Percentiles rank a stretch among this genome's conserved stretches.
Conservation (phyloP, 768 basidiomycete genomes). For the Lactarius quietus region DNA sequence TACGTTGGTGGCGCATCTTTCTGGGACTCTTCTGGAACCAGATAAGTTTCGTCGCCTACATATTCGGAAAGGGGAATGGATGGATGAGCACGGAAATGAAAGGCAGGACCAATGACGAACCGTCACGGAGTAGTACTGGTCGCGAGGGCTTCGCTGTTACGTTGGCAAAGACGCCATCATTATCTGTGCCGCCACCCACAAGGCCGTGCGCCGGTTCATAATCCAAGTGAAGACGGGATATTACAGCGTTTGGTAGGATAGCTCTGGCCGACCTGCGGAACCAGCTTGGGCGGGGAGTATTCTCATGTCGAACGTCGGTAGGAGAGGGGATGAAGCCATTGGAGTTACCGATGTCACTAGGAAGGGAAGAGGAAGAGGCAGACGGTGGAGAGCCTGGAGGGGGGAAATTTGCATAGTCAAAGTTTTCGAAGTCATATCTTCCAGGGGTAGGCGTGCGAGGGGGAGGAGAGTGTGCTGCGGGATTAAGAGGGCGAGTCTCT, state of each 20-base stretch:
- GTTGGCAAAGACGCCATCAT: slow-evolving; percentile 95
- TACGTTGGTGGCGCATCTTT: slow-evolving; percentile 91
- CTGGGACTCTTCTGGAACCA: slow-evolving; percentile 79
- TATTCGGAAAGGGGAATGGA: too few relatives aligned
- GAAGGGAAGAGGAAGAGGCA: slow-evolving; percentile 59
- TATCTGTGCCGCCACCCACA: slow-evolving; percentile 63
- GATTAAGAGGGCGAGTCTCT: slow-evolving; percentile 53
- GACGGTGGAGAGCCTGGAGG: slow-evolving; percentile 81
- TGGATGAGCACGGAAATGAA: slow-evolving; percentile 5
- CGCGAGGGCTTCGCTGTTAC: slow-evolving; percentile 81
- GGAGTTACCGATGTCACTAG: slow-evolving; percentile 69
- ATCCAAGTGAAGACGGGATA: slow-evolving; percentile 44
- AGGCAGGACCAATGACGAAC: slow-evolving; percentile 37
- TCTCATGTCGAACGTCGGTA: slow-evolving; percentile 31
- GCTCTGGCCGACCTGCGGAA: slow-evolving; percentile 50
- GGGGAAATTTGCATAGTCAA: slow-evolving; percentile 70
- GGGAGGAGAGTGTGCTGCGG: slow-evolving; percentile 29
- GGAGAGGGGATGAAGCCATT: slow-evolving; percentile 64
- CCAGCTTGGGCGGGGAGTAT: slow-evolving; percentile 43
- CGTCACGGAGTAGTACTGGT: slow-evolving; percentile 58
- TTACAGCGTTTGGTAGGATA: slow-evolving; percentile 53
- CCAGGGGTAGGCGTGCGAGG: slow-evolving; percentile 31
- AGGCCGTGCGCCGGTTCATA: slow-evolving; percentile 39
- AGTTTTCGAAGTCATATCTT: slow-evolving; percentile 75
- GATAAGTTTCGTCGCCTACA: slow-evolving; percentile 64